A percentile compares a stretch with the other conserved stretches of the same genome.
phyloP scores from a whole-genome alignment of 805 yeast genomes.

The Candida arabinofermentans region DNA sequence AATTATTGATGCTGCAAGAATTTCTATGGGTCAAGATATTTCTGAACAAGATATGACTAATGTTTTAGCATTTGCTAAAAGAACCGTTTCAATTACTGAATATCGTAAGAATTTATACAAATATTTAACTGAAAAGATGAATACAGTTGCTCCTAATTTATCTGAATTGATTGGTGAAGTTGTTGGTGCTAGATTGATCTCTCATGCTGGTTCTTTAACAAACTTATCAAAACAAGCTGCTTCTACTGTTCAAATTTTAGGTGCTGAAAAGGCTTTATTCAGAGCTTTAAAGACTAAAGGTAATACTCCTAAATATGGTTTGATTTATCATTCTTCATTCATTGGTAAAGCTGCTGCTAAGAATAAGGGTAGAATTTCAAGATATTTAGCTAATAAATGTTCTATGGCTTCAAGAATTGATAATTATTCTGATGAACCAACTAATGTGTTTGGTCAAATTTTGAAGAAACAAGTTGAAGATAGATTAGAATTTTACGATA shows the following conservation, averaged over 20 bases:
- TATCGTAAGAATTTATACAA: slow-evolving; percentile 81
- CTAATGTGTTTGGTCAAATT: slow-evolving; percentile 82
- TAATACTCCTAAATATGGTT: slow-evolving; percentile 94
- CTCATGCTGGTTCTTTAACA: slow-evolving; percentile 97
- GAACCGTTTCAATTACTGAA: slow-evolving; percentile 88
- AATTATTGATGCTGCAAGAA: slow-evolving; percentile 90
- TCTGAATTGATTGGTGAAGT: slow-evolving; percentile 97
- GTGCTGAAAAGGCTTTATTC: slow-evolving; percentile 96
- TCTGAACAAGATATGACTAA: slow-evolving; percentile 92
- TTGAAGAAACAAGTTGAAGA: slow-evolving; percentile 97
- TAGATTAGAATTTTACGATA: slow-evolving; percentile 91
- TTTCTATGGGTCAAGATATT: slow-evolving; percentile 98
- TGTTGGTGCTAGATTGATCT: slow-evolving; percentile 96
- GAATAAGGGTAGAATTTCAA: slow-evolving; percentile 98
- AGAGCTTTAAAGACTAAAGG: slow-evolving; percentile 96
- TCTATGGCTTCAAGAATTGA: slow-evolving; percentile 98
- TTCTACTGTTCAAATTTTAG: slow-evolving; percentile 95
- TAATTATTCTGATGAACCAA: slow-evolving; percentile 92
- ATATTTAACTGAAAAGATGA: slow-evolving; percentile 93
- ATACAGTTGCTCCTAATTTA: slow-evolving; percentile 95
- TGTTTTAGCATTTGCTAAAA: slow-evolving; percentile 84
- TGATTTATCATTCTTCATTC: slow-evolving; percentile 91
- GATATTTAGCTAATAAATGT: slow-evolving; percentile 98
- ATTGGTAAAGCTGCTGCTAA: slow-evolving; percentile 92
- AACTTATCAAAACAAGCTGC: slow-evolving; percentile 98